A percentile compares a stretch with the other conserved stretches of the same genome.
Evolutionary conservation across 495 filamentous ascomycete species (phyloP).

Genomic region (Astrothelium subdiscretum): DNA sequence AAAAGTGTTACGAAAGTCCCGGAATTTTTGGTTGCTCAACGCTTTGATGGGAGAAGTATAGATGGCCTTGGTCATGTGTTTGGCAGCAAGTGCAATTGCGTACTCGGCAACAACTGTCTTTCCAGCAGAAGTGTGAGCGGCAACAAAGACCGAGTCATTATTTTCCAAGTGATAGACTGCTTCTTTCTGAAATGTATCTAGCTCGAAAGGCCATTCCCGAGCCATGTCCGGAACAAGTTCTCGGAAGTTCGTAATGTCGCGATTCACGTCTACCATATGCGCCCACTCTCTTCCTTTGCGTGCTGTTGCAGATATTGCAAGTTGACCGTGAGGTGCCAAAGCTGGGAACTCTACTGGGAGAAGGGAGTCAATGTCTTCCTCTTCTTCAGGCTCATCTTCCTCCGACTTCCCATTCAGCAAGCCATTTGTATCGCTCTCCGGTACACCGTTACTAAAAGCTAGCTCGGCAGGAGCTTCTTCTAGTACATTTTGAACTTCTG

Average conservation of each 20-base stretch:
- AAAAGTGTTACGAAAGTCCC: constrained; percentile 80
- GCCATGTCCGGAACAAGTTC: constrained; percentile 96
- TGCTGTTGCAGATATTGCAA: constrained; percentile 59
- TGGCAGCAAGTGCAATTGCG: constrained; percentile 86
- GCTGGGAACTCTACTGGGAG: constrained; percentile 89
- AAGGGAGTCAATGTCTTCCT: constrained; percentile 83
- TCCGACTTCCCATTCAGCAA: constrained; percentile 16
- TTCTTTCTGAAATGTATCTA: constrained; percentile 97
- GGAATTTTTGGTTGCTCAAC: constrained; percentile 95
- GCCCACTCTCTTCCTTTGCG: constrained; percentile 84
- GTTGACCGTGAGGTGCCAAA: constrained; percentile 66
- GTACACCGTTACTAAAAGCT: constrained; percentile 33
- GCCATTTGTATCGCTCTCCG: constrained; percentile 28
- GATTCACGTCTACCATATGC: constrained; percentile 91
- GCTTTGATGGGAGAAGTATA: constrained; percentile 99
- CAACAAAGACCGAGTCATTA: constrained; percentile 95
- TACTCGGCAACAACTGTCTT: constrained; percentile 99
- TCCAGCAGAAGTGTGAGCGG: constrained; percentile 95
- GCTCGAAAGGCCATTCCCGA: constrained; percentile 88
- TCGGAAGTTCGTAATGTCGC: constrained; percentile 78
- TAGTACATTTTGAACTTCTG: constrained; percentile 63
- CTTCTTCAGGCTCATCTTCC: constrained; percentile 35
- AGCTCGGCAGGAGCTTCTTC: constrained; percentile 38
- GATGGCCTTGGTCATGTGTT: constrained; percentile 98
- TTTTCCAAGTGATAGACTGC: constrained; percentile 94